Percentiles rank a stretch among this genome's conserved stretches.
phyloP scores from a whole-genome alignment of 2,329 filamentous ascomycete genomes.

The Talaromyces sp. region DNA sequence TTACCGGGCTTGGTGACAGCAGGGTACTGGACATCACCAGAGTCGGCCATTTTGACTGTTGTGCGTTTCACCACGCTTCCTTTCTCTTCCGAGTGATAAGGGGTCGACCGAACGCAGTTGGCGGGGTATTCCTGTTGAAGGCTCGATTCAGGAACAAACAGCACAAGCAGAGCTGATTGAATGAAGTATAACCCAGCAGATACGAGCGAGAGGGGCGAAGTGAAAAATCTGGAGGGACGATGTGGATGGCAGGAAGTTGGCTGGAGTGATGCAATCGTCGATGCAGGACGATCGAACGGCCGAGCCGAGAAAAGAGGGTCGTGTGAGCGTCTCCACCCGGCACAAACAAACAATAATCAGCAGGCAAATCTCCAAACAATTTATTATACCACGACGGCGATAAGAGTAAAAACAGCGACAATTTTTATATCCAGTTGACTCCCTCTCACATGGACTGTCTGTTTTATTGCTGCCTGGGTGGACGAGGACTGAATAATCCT shows the following conservation, averaged over 20 bases:
- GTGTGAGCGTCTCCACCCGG: not conserved
- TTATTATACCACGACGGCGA: too few species aligned
- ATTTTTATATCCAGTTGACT: too few species aligned
- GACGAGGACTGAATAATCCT: too few species aligned
- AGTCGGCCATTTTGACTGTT: conserved; percentile 25
- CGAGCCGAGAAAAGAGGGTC: conserved; percentile 6
- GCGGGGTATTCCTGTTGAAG: not conserved
- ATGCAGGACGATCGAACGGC: not conserved
- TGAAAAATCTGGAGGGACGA: conserved; percentile 6
- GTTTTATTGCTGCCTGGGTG: not conserved
- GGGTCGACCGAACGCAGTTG: conserved; percentile 8
- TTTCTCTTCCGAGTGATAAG: conserved; percentile 12
- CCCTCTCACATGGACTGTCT: not conserved
- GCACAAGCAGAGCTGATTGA: not conserved
- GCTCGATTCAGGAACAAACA: not conserved
- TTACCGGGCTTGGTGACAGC: conserved; percentile 33
- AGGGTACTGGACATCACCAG: conserved; percentile 31
- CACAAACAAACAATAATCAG: not conserved
- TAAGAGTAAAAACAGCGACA: too few species aligned
- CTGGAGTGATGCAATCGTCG: conserved; percentile 14
- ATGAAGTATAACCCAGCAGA: not conserved
- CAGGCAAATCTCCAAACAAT: too few species aligned
- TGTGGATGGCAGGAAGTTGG: conserved; percentile 3
- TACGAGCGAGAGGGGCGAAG: conserved; percentile 3
- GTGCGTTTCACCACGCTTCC: conserved; percentile 17